A percentile compares a stretch with the other conserved stretches of the same genome.
These are phyloP conservation scores for Amoebophrya sp. DNA, from an alignment of 169 alveolate species.

Conservation along the genomic window DNA sequence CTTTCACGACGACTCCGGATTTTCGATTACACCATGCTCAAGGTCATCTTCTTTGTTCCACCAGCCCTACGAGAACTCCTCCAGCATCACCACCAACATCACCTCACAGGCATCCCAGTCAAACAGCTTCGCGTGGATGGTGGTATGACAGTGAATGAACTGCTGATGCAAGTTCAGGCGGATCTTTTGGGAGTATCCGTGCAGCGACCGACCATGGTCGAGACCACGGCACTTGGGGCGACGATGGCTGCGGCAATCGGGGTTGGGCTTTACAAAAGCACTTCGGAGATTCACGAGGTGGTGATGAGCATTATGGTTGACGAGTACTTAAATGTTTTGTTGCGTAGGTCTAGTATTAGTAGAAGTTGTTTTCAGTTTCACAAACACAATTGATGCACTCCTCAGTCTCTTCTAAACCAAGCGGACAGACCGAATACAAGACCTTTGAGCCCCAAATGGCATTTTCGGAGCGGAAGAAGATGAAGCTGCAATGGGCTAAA, in stretches of 20 bases:
- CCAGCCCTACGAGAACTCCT: neutral
- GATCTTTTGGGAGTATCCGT: conserved; percentile 63
- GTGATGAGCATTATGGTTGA: too few species aligned
- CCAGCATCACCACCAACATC: too few species aligned
- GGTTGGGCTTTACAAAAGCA: neutral
- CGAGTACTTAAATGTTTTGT: too few species aligned
- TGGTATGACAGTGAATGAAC: conserved; percentile 73
- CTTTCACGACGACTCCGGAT: too few species aligned
- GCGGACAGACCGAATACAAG: too few species aligned
- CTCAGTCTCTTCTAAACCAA: too few species aligned
- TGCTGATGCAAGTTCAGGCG: conserved; percentile 70
- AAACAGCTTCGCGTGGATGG: conserved; percentile 75
- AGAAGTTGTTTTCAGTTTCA: too few species aligned
- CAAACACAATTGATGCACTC: too few species aligned
- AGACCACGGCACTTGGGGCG: conserved; percentile 80
- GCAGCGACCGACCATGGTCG: conserved; percentile 51
- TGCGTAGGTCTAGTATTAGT: too few species aligned
- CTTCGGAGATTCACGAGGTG: too few species aligned
- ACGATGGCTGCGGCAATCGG: conserved; percentile 76
- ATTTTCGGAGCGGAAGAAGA: neutral
- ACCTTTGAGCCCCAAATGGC: too few species aligned
- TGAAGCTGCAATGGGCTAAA: neutral
- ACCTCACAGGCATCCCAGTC: neutral
- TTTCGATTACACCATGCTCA: neutral
- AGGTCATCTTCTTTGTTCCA: neutral